These are phyloP conservation scores for Penicillium maclennaniae DNA, from an alignment of 495 filamentous ascomycete genomes.

Conservation along the genomic window DNA sequence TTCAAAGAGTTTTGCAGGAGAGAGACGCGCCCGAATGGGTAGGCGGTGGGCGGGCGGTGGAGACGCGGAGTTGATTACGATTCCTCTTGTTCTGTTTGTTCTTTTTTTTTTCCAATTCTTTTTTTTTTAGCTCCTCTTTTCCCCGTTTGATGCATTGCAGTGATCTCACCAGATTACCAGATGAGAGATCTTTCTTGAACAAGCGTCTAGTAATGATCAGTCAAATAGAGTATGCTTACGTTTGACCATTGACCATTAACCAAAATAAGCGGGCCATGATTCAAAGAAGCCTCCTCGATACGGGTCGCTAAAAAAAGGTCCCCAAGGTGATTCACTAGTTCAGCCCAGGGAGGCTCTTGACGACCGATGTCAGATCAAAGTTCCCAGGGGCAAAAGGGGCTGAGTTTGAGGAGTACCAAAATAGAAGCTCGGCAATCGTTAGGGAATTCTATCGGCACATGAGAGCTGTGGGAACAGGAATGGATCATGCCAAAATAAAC, in stretches of 20 bases:
- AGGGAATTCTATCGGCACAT: background rate
- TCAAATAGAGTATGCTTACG: background rate
- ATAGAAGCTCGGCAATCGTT: background rate
- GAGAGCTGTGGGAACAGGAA: constrained; percentile 2
- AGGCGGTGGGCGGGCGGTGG: constrained; percentile 1
- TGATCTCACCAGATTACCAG: background rate
- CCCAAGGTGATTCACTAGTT: too few relatives aligned
- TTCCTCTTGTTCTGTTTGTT: too few relatives aligned
- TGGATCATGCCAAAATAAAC: background rate
- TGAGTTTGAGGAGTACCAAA: constrained; percentile 1
- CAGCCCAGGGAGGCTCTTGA: background rate
- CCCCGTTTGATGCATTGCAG: background rate
- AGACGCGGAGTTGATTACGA: background rate
- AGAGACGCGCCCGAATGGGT: constrained; percentile 4
- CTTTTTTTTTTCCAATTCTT: too few relatives aligned
- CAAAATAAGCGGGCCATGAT: background rate
- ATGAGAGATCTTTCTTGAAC: background rate
- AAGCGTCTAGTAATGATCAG: background rate
- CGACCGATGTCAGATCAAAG: background rate
- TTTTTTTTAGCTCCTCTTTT: background rate
- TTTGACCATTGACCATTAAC: background rate
- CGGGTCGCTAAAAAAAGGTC: background rate
- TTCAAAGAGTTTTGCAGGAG: constrained; percentile 7
- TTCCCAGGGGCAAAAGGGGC: background rate
- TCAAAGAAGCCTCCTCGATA: background rate